Evolutionary conservation across 495 filamentous ascomycete species (phyloP).

Genomic region (Xylaria nigripes): DNA sequence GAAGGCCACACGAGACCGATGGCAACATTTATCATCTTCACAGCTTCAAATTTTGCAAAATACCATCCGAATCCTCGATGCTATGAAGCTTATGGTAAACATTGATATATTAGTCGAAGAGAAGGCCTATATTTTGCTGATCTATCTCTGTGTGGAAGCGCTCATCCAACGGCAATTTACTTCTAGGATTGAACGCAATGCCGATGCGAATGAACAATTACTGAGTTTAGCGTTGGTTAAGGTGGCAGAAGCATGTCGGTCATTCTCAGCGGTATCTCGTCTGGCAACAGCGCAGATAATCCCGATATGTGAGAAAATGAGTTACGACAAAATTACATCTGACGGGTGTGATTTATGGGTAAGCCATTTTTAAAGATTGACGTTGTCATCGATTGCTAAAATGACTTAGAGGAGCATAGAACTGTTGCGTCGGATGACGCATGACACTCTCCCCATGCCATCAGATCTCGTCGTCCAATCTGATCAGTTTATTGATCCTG

Average conservation of each 20-base stretch:
- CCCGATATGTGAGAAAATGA: conserved; percentile 16
- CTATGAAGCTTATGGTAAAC: conserved; percentile 3
- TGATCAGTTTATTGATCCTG: conserved; percentile 23
- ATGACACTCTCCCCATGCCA: conserved; percentile 6
- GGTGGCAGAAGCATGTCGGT: conserved; percentile 24
- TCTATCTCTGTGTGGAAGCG: conserved; percentile 26
- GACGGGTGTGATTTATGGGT: conserved; percentile 29
- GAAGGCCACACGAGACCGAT: conserved; percentile 18
- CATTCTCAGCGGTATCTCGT: conserved; percentile 24
- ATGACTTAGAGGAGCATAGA: conserved; percentile 24
- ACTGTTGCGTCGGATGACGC: conserved; percentile 21
- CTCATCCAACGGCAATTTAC: conserved; percentile 1
- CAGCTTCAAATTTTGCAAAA: conserved; percentile 19
- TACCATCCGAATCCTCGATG: conserved; percentile 20
- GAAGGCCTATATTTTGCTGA: conserved; percentile 27
- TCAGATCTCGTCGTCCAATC: conserved; percentile 10
- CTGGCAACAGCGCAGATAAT: conserved; percentile 29
- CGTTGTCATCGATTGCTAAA: conserved; percentile 15
- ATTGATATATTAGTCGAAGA: conserved; percentile 20
- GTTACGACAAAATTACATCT: conserved; percentile 14
- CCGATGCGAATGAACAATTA: conserved; percentile 9
- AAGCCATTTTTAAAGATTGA: conserved; percentile 7
- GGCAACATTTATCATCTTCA: conserved; percentile 19
- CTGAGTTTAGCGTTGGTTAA: conserved; percentile 25
- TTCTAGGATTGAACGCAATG: conserved; percentile 1